Percentiles rank a stretch among this genome's conserved stretches.
phyloP scores from a whole-genome alignment of 192 early-diverging fungal genomes.

The Coemansia sp. region DNA sequence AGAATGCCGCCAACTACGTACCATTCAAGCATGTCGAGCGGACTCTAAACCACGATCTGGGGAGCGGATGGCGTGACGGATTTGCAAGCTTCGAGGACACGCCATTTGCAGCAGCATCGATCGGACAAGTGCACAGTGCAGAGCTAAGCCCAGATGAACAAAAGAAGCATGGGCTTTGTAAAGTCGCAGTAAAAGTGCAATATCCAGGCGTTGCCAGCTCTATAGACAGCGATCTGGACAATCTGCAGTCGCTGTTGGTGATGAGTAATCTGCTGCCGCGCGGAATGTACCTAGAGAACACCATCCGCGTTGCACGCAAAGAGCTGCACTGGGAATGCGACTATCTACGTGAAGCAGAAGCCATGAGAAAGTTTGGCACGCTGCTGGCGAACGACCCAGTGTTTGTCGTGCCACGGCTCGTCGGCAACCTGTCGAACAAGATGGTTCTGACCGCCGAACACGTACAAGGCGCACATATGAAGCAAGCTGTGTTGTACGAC shows the following conservation, averaged over 20 bases:
- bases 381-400: constrained; percentile 64
- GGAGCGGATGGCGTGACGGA: constrained; percentile 67
- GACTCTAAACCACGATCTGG: constrained; percentile 70
- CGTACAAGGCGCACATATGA: constrained; percentile 74
- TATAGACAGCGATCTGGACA: constrained; percentile 88
- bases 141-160: constrained; percentile 31
- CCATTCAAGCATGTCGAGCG: constrained; percentile 82
- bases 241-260: constrained; percentile 75
- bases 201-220: constrained; percentile 91
- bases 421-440: constrained; percentile 66
- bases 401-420: constrained; percentile 75
- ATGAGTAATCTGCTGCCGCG: constrained; percentile 86
- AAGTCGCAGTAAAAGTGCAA: constrained; percentile 92
- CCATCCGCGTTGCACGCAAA: constrained; percentile 83
- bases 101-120: constrained; percentile 93
- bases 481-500: constrained; percentile 57
- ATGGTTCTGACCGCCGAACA: constrained; percentile 82
- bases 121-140: constrained; percentile 81
- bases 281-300: constrained; percentile 96
- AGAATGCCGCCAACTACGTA: constrained; percentile 96
- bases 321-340: constrained; percentile 95
- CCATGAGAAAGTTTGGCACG: constrained; percentile 68
- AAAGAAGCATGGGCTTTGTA: constrained; percentile 22
- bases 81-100: constrained; percentile 74
- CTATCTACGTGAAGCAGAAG: constrained; percentile 84